A percentile compares a stretch with the other conserved stretches of the same genome.
phyloP scores from a whole-genome alignment of 2,329 filamentous ascomycete species.

The Aspergillus japonicus region DNA sequence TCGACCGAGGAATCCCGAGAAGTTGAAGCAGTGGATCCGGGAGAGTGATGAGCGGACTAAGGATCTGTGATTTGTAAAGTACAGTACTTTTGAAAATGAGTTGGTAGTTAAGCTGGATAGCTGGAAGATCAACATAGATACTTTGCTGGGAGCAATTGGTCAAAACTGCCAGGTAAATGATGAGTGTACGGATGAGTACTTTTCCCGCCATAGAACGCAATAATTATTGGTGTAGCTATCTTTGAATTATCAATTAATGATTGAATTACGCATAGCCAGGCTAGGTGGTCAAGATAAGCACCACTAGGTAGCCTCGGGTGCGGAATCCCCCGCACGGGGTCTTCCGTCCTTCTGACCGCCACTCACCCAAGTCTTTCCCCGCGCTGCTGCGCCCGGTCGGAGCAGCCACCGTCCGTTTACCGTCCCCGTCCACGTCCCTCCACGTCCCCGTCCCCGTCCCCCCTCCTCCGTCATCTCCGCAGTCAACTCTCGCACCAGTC shows the following conservation, averaged over 20 bases:
- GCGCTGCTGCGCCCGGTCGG: no score
- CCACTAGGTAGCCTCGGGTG: not conserved
- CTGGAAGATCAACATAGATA: no score
- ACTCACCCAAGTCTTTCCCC: not conserved
- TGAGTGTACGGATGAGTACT: no score
- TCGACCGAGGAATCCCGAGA: constrained; percentile 47
- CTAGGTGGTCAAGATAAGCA: not conserved
- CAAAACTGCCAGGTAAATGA: no score
- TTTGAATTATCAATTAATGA: no score
- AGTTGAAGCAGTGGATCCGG: constrained; percentile 54
- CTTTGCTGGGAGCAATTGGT: no score
- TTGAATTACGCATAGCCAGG: no score
- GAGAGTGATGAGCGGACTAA: constrained; percentile 54
- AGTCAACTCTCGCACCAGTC: not conserved
- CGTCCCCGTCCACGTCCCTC: not conserved
- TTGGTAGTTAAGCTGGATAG: no score
- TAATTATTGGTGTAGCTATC: no score
- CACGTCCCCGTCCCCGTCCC: no score
- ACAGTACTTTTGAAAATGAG: no score
- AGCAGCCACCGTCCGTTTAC: not conserved
- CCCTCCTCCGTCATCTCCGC: not conserved
- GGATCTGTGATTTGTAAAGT: constrained; percentile 36
- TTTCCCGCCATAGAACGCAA: no score
- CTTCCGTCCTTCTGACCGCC: not conserved
- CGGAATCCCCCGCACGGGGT: constrained; percentile 19